Percentiles rank a stretch among this genome's conserved stretches.
Conservation (phyloP, 2,329 filamentous ascomycete genomes). For the Fusarium protoensiforme region DNA sequence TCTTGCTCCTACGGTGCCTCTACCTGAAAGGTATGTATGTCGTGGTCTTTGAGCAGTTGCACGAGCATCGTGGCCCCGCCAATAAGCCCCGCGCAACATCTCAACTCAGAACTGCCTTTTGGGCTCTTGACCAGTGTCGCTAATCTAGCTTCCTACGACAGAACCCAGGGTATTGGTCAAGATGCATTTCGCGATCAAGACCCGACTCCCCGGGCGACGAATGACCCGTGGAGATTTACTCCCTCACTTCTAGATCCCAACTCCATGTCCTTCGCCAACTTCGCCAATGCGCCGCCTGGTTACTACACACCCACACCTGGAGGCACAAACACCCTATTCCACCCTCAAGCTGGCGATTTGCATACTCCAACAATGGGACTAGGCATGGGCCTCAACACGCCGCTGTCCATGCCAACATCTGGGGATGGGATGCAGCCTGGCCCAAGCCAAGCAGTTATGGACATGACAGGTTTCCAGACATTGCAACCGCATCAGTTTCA, state of each 20-base stretch:
- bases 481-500: constrained; percentile 70
- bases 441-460: constrained; percentile 62
- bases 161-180: constrained; percentile 38
- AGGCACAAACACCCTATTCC: constrained; percentile 82
- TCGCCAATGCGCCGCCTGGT: constrained; percentile 81
- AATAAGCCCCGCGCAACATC: not conserved
- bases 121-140: constrained; percentile 2
- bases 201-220: constrained; percentile 81
- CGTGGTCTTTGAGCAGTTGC: not conserved
- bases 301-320: constrained; percentile 92
- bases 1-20: constrained; percentile 32
- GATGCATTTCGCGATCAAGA: constrained; percentile 74
- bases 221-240: constrained; percentile 88
- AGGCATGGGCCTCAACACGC: constrained; percentile 81
- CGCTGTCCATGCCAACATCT: constrained; percentile 80
- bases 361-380: constrained; percentile 83
- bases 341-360: constrained; percentile 85
- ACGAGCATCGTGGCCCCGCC: not conserved
- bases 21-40: constrained; percentile 48
- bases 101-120: not conserved
- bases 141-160: constrained; percentile 26
- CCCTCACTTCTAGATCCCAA: constrained; percentile 89
- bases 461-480: constrained; percentile 75
- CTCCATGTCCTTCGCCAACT: constrained; percentile 81
- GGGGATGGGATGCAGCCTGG: constrained; percentile 72